phyloP scores from a whole-genome alignment of 2,329 filamentous ascomycete genomes.

The Paraphaeosphaeria minitans region DNA sequence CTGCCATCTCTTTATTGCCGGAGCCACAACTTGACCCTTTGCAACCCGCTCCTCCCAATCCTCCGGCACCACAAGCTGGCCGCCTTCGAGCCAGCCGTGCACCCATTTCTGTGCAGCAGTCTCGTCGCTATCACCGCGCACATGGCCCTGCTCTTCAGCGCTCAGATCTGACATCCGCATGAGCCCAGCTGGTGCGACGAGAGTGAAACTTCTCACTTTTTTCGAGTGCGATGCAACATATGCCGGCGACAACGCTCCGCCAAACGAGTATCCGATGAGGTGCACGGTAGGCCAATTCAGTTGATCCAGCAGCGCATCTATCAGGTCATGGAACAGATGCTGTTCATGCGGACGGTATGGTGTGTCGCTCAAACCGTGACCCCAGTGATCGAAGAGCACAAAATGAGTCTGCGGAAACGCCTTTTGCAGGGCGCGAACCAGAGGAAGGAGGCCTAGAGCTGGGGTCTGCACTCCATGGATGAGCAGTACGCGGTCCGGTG shows the following conservation, averaged over 20 bases:
- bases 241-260: conserved; percentile 47
- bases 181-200: conserved; percentile 58
- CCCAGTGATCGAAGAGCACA: conserved; percentile 58
- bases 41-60: conserved; percentile 54
- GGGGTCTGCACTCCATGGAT: conserved; percentile 60
- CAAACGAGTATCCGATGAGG: conserved; percentile 59
- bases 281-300: conserved; percentile 53
- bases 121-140: conserved; percentile 42
- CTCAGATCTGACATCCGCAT: conserved; percentile 37
- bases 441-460: conserved; percentile 54
- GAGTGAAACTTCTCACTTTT: conserved; percentile 42
- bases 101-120: conserved; percentile 44
- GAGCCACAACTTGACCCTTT: conserved; percentile 53
- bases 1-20: conserved; percentile 57
- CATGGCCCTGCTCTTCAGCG: conserved; percentile 24
- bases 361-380: conserved; percentile 59
- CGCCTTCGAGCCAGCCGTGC: conserved; percentile 52
- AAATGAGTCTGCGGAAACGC: conserved; percentile 47
- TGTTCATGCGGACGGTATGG: conserved; percentile 51
- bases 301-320: conserved; percentile 49
- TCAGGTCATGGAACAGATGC: conserved; percentile 50
- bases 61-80: conserved; percentile 46
- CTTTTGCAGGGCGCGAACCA: conserved; percentile 45
- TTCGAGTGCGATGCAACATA: conserved; percentile 44
- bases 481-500: conserved; percentile 47